Conservation (phyloP, 2,329 filamentous ascomycete species). For the Ophiobolus disseminans region DNA sequence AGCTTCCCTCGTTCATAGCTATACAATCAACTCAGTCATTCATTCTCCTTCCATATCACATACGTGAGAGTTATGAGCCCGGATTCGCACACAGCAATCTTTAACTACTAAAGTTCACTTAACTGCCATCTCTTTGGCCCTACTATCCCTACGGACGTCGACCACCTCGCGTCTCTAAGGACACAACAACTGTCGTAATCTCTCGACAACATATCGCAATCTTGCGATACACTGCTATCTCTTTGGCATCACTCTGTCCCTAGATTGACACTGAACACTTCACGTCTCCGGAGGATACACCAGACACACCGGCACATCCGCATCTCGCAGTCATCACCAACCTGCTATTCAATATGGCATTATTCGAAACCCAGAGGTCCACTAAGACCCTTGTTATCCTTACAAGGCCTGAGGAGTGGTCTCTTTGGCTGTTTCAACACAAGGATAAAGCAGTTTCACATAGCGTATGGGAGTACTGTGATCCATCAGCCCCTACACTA, state of each 20-base stretch:
- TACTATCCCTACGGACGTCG: no score
- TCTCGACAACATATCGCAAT: no score
- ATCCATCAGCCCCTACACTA: neutral
- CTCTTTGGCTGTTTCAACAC: neutral
- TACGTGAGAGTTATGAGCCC: no score
- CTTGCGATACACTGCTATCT: neutral
- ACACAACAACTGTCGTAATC: no score
- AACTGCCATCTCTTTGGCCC: no score
- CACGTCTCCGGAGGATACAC: neutral
- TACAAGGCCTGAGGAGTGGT: neutral
- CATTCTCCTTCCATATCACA: no score
- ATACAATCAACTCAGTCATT: no score
- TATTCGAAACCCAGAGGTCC: neutral
- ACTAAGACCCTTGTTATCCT: neutral
- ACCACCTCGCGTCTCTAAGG: no score
- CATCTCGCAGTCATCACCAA: neutral
- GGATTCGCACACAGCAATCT: no score
- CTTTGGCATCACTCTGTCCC: neutral
- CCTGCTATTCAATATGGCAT: neutral
- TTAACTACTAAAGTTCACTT: no score
- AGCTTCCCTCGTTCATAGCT: no score
- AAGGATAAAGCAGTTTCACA: constrained; percentile 1
- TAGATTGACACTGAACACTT: neutral
- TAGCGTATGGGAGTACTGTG: neutral
- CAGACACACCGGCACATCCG: neutral